These are phyloP conservation scores for Xylariaceae sp. DNA, from an alignment of 2,329 filamentous ascomycete species.

Conservation along the genomic window DNA sequence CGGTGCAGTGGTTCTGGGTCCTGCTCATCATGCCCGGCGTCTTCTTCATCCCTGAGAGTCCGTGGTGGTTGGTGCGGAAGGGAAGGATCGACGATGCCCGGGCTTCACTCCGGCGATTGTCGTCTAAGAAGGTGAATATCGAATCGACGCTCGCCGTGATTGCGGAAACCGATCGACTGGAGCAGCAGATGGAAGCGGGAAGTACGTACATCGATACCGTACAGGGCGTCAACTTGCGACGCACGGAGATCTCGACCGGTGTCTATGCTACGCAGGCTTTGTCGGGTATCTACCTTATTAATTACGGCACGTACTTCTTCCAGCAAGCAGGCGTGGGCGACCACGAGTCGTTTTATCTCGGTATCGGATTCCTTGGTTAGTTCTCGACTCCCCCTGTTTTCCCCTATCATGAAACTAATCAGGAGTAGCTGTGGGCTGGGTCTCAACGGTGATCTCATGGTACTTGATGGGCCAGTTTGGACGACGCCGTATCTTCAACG, in stretches of 20 bases:
- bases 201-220: slow-evolving; percentile 49
- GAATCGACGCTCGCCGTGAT: slow-evolving; percentile 50
- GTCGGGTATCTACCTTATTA: slow-evolving; percentile 58
- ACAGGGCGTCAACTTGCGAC: slow-evolving; percentile 43
- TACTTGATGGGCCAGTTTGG: slow-evolving; percentile 44
- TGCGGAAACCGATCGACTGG: slow-evolving; percentile 52
- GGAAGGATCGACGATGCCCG: slow-evolving; percentile 39
- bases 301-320: slow-evolving; percentile 59
- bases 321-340: slow-evolving; percentile 49
- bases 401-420: slow-evolving; percentile 11
- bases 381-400: background rate
- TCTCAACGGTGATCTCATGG: slow-evolving; percentile 52
- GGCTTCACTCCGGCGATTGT: slow-evolving; percentile 38
- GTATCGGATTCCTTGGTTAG: slow-evolving; percentile 44
- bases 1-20: slow-evolving; percentile 48
- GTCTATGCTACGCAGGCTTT: slow-evolving; percentile 62
- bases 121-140: slow-evolving; percentile 42
- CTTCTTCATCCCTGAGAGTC: slow-evolving; percentile 45
- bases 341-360: slow-evolving; percentile 49
- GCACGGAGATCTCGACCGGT: slow-evolving; percentile 53
- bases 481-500: slow-evolving; percentile 47
- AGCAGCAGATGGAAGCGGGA: slow-evolving; percentile 45
- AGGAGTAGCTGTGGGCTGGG: slow-evolving; percentile 42
- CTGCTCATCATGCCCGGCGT: slow-evolving; percentile 41
- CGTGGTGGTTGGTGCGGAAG: slow-evolving; percentile 46